Evolutionary conservation across 2,329 filamentous ascomycete species (phyloP), one percentile per base, ranked within the genome.

Genomic region (Pseudocercospora ulei): DNA sequence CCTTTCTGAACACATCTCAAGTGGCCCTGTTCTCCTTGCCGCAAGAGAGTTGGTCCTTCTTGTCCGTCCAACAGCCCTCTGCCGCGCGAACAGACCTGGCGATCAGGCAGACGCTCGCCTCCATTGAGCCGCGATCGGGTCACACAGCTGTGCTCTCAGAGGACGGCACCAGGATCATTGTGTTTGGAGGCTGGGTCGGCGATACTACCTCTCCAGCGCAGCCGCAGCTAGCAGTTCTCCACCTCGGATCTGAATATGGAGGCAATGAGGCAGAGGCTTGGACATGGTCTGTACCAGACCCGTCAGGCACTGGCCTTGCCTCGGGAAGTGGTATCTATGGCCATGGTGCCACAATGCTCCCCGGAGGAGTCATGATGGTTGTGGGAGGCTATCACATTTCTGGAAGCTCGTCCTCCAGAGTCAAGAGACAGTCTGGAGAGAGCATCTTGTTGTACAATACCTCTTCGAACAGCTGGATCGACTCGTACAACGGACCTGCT

Each of bases 1-100:
- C 86, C 0, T 95, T 94, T 57, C 79, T 95, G 64, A 93, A 95
- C 59, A 95, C 93, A 80, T 92, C 84, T 40, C 83, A 85, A 27
- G 75, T 88, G 1, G 88, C 86, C 0, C 66, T 95, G 1, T 94
- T 87, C 69, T 87, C 78, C 38, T 67, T 95, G 4, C 88, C 88
- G 0, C 81, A 92, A 54, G 78, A 86, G 55, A 79, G 74, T 37
- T 96, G 88, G 88, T 80, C 76, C 17, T 95, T 88, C 58, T 66
- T 92, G 16, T 68, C 71, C 1, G 75, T 87, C n/a, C 65, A 71
- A 4, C 65, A 68, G 39, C 62, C 65, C 7, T 53, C 61, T 3
- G 47, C 48, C 1, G 39, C 29, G 9, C 72, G 65, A 37, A 72
- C 72, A 0, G 77, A 82, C 51, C 65, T 82, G 3, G 57, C 71